Evolutionary conservation across 495 filamentous ascomycete species (phyloP).

Genomic region (Choiromyces venosus): DNA sequence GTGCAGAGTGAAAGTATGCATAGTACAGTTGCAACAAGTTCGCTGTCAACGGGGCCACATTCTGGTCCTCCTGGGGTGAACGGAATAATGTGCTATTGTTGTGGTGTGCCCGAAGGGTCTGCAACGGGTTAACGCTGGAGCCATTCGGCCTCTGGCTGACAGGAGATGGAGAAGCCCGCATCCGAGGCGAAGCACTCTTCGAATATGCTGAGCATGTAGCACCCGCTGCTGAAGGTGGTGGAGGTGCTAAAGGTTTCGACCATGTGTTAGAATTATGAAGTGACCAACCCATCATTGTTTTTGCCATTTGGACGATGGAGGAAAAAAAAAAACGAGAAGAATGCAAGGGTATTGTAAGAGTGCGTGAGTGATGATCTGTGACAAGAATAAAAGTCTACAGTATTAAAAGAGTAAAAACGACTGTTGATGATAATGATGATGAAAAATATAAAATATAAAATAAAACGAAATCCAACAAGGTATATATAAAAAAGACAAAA

Average conservation of each 20-base stretch:
- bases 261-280: conserved; percentile 38
- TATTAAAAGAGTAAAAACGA: neutral
- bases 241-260: conserved; percentile 35
- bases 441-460: neutral
- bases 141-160: conserved; percentile 5
- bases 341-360: conserved; percentile 19
- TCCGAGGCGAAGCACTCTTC: neutral
- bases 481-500: conserved; percentile 13
- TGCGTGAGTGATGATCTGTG: neutral
- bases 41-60: conserved; percentile 39
- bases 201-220: conserved; percentile 1
- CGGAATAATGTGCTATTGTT: conserved; percentile 25
- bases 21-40: conserved; percentile 53
- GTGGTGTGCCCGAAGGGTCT: conserved; percentile 33
- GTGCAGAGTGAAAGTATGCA: conserved; percentile 61
- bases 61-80: conserved; percentile 31
- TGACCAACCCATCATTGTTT: conserved; percentile 38
- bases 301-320: conserved; percentile 22
- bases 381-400: neutral
- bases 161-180: neutral
- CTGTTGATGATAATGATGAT: neutral
- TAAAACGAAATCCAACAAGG: neutral
- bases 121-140: conserved; percentile 28
- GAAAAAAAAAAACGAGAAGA: neutral
- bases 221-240: conserved; percentile 12